phyloP scores from a whole-genome alignment of 805 yeast genomes.

The Saccharomyces cerevisiae region DNA sequence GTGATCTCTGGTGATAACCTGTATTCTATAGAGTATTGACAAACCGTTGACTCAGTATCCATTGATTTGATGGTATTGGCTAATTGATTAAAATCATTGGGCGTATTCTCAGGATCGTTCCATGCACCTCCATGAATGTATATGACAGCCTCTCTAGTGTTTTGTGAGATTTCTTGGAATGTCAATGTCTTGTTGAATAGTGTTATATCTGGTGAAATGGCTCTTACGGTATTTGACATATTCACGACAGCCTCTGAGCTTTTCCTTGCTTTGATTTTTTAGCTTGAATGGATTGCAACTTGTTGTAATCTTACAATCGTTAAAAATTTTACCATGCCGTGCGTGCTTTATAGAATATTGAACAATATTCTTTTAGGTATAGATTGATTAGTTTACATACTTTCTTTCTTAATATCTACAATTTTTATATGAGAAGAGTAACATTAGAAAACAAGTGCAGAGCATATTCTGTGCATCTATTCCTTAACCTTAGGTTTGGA shows the following conservation, averaged over 20 bases:
- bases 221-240: not conserved
- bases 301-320: not conserved
- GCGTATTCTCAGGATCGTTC: slow-evolving; percentile 62
- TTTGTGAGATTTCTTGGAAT: slow-evolving; percentile 3
- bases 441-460: not conserved
- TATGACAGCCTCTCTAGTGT: slow-evolving; percentile 26
- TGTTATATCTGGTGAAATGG: not conserved
- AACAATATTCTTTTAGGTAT: not conserved
- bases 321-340: not conserved
- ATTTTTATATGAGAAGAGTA: not conserved
- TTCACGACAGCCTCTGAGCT: not conserved
- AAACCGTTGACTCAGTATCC: slow-evolving; percentile 5
- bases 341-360: not conserved
- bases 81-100: slow-evolving; percentile 42
- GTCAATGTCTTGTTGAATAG: slow-evolving; percentile 9
- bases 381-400: not conserved
- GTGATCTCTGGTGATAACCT: slow-evolving; percentile 52
- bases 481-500: slow-evolving; percentile 36
- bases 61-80: slow-evolving; percentile 7
- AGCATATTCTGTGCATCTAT: not conserved
- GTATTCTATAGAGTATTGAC: slow-evolving; percentile 44
- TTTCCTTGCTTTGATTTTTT: not conserved
- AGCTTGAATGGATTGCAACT: not conserved
- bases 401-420: not conserved
- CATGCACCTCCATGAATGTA: slow-evolving; percentile 87